A percentile compares a stretch with the other conserved stretches of the same genome.
Conservation (phyloP, 2,329 filamentous ascomycete genomes). For the Fusarium annulatum region DNA sequence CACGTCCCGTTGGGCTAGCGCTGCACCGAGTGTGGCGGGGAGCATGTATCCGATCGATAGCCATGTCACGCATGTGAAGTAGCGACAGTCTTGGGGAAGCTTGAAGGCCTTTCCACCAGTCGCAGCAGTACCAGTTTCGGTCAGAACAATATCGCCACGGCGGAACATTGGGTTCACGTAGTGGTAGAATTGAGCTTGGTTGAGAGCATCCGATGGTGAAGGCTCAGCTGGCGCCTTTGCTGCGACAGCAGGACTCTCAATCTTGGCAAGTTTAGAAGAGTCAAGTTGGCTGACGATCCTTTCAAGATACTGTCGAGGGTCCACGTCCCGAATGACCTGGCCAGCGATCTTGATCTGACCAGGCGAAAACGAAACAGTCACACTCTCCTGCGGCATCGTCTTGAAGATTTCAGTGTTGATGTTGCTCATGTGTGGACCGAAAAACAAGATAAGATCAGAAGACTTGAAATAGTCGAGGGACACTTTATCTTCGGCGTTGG, state of each 20-base stretch:
- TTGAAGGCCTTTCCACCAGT: conserved; percentile 11
- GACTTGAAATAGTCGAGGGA: conserved; percentile 4
- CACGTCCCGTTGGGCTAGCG: not conserved
- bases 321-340: not conserved
- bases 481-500: not conserved
- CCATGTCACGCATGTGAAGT: conserved; percentile 18
- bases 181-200: conserved; percentile 4
- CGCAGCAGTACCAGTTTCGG: conserved; percentile 17
- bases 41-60: conserved; percentile 25
- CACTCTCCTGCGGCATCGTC: not conserved
- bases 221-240: not conserved
- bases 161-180: conserved; percentile 17
- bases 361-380: not conserved
- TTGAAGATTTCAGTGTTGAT: conserved; percentile 14
- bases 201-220: not conserved
- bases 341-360: conserved; percentile 2
- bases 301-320: not conserved
- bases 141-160: not conserved
- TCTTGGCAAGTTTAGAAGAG: not conserved
- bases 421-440: conserved; percentile 15
- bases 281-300: not conserved
- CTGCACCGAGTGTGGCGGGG: conserved; percentile 12
- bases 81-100: not conserved
- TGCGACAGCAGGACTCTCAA: not conserved
- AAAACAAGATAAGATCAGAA: conserved; percentile 8